Evolutionary conservation across 768 basidiomycete species (phyloP), one percentile per base, ranked within the genome.

Genomic region (Tubosaeta sp.): DNA sequence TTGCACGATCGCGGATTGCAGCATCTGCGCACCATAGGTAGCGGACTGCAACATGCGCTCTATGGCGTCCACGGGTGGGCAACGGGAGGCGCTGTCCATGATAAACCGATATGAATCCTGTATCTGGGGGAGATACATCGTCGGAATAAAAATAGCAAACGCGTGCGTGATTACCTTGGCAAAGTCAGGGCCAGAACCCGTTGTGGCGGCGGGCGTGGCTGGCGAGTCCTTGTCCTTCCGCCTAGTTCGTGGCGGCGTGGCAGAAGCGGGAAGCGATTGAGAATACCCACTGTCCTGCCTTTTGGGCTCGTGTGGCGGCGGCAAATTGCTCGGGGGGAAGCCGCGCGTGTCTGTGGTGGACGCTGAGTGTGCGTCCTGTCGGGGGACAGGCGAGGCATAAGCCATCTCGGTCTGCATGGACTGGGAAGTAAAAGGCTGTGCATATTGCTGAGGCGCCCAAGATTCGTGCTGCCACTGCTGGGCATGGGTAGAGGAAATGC

Each of bases 41-140:
- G 77, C 76, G 31, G 76, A 73, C 58, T 76, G 74, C 44, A 70
- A 32, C 70, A 77, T 74, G 51, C 70, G 71, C 11, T 78, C 77
- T n/a, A 77, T 47, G 19, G 46, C 59, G 48, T 76, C 73, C 10
- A 39, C 60, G 18, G 69, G 60, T 56, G 58, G 62, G 31, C 51
- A 45, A 45, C 53, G 62, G 46, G 47, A 59, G 55, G 44, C 57
- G 46, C 54, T 64, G 54, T 78, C 72, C 54, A 77, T 63, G 54
- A 78, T 69, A 40, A 71, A 49, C 38, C 69, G 66, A 60, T 77
- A 77, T 22, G 75, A 76, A 18, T 77, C 75, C 48, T 69, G 56
- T 50, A 77, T 65, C 76, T 77, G 50, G 34, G 49, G 52, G 29
- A 50, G 51, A 49, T 44, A 41, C 41, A 51, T 18, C 34, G 46